Percentiles rank a stretch among this genome's conserved stretches.
These are phyloP conservation scores for Bidens hawaiensis DNA, from an alignment of 140 eudicot species.

Conservation along the genomic window DNA sequence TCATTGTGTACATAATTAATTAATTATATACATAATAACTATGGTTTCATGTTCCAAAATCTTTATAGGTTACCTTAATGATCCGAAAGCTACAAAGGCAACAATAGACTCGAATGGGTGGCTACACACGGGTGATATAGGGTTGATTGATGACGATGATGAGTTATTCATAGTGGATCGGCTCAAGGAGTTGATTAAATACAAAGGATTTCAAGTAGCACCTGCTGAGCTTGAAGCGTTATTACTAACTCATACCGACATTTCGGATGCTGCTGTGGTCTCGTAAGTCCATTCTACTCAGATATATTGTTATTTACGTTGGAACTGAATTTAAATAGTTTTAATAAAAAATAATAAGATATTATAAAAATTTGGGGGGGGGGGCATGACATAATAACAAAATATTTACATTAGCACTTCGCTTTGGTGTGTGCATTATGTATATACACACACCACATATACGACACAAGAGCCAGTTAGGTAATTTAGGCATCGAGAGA, in stretches of 20 bases:
- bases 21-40: no score
- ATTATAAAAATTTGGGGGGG: not conserved
- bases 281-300: slow-evolving; percentile 43
- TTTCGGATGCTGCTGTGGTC: slow-evolving; percentile 90
- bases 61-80: slow-evolving; percentile 67
- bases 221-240: slow-evolving; percentile 94
- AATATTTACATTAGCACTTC: not conserved
- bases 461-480: no score
- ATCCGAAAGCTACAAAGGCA: slow-evolving; percentile 60
- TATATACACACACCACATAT: no score
- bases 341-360: not conserved
- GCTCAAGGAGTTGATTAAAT: slow-evolving; percentile 77
- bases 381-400: not conserved
- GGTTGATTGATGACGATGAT: slow-evolving; percentile 76
- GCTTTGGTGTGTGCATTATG: not conserved
- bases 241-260: slow-evolving; percentile 52
- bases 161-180: slow-evolving; percentile 95
- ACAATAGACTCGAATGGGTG: slow-evolving; percentile 86
- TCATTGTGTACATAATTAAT: no score
- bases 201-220: slow-evolving; percentile 96
- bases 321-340: not conserved
- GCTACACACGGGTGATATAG: slow-evolving; percentile 92
- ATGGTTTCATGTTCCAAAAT: not conserved
- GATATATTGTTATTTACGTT: not conserved
- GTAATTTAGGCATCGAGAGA: no score